Conservation (phyloP, 164 flowering plant genomes). For the Brasenia schreberi region DNA sequence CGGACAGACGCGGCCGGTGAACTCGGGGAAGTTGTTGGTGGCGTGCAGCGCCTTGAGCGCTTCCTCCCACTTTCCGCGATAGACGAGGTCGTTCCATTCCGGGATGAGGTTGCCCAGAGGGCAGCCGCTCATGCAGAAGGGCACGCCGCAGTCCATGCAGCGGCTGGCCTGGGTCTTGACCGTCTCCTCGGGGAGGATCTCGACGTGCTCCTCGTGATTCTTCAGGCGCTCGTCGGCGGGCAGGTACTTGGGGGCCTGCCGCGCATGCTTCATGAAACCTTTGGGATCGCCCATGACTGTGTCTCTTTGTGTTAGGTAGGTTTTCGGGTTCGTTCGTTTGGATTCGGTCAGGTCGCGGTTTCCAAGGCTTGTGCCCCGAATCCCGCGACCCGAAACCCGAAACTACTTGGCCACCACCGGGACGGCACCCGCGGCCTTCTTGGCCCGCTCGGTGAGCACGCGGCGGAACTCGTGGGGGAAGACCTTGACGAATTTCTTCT, state of each 20-base stretch:
- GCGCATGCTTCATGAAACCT: background rate
- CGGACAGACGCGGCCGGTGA: slow-evolving; percentile 1
- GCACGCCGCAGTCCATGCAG: slow-evolving; percentile 1
- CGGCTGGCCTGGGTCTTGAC: background rate
- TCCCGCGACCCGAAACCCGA: no score
- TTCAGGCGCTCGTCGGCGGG: background rate
- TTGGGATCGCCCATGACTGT: background rate
- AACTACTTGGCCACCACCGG: no score
- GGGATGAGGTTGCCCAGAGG: background rate
- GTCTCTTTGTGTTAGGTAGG: background rate
- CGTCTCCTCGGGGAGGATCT: background rate
- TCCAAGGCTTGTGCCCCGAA: no score
- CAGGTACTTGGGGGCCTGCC: background rate
- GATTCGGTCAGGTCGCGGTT: no score
- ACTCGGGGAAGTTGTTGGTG: background rate
- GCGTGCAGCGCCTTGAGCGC: background rate
- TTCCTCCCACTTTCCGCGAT: background rate
- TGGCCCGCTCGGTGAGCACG: background rate
- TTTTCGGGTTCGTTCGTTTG: no score
- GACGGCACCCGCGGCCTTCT: background rate
- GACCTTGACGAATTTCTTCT: background rate
- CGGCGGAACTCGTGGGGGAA: background rate
- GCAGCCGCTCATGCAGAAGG: background rate
- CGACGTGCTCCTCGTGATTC: background rate
- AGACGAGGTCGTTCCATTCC: background rate